Evolutionary conservation across 2,329 filamentous ascomycete species (phyloP), one percentile per base, ranked within the genome.

Genomic region (Xylogone sp.): DNA sequence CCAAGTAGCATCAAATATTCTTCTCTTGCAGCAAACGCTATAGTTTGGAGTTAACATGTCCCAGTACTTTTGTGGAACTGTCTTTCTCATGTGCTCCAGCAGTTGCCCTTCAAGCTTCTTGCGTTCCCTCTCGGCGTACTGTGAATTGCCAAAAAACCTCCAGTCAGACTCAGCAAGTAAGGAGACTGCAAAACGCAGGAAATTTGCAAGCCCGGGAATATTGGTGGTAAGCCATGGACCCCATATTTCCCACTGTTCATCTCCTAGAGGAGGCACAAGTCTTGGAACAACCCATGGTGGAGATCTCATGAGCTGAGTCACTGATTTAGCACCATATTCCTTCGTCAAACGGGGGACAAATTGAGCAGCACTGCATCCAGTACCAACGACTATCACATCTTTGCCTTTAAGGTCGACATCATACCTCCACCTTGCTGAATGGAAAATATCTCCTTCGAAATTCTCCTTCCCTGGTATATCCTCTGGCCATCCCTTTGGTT

Each of bases 241-340:
- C 63, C 74, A 76, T 60, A 72, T 73, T 49, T 73, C 67, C 70
- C 73, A 82, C 44, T 59, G 65, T 20, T 71, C 66, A 3, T 72
- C 63, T 24, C 60, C 60, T 19, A 57, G 59, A 1, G 73, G 73
- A 9, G 71, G 64, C 3, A 64, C 45, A 1, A 62, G 9, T 44
- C 68, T 65, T 2, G 76, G 73, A 3, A 74, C 69, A 1, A 81
- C 74, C 79, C 79, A 83, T 1, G 80, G 80, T 10, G 79, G 77
- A 13, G 76, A 76, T 16, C 78, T 68, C 76, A 83, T 80, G 6
- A 84, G 56, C 56, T 84, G 81, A 1, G 78, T 82, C n/a, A 83
- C 74, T 5, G 75, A 76, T 59, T 76, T 81, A 27, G 75, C 77
- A 20, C 57, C 59, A 47, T 65, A 62, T 27, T 62, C 50, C 72